Conservation (phyloP, 1,284 basidiomycete genomes). For the Apiotrichum siamense region DNA sequence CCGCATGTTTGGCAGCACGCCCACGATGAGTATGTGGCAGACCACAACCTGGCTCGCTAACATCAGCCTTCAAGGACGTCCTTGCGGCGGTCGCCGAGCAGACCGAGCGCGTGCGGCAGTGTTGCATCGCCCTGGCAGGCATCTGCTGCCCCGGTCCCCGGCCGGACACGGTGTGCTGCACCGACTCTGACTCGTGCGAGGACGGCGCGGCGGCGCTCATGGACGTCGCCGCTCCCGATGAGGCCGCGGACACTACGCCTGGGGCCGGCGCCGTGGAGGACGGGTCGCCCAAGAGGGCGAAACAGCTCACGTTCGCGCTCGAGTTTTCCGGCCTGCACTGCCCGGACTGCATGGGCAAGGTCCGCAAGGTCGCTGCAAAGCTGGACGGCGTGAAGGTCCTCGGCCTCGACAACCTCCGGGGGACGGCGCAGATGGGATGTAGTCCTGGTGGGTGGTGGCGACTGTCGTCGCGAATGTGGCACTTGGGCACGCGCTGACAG, state of each 20-base stretch:
- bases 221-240: background rate
- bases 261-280: too few relatives aligned
- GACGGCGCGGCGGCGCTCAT: background rate
- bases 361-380: conserved; percentile 9
- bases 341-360: conserved; percentile 21
- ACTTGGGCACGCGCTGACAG: background rate
- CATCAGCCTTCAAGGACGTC: background rate
- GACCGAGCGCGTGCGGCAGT: background rate
- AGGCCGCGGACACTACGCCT: background rate
- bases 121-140: conserved; percentile 7
- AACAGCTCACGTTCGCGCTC: background rate
- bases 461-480: conserved; percentile 2
- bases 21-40: too few relatives aligned
- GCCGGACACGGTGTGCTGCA: background rate
- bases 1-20: too few relatives aligned
- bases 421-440: too few relatives aligned
- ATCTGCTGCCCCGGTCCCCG: conserved; percentile 2
- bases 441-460: too few relatives aligned
- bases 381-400: conserved; percentile 12
- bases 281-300: background rate
- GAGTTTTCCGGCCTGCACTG: conserved; percentile 24
- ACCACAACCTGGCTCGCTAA: background rate
- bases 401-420: conserved; percentile 14
- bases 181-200: background rate
- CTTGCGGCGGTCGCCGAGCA: conserved; percentile 2